Conservation (phyloP, 2,329 filamentous ascomycete genomes). For the Cladosporium velox region DNA sequence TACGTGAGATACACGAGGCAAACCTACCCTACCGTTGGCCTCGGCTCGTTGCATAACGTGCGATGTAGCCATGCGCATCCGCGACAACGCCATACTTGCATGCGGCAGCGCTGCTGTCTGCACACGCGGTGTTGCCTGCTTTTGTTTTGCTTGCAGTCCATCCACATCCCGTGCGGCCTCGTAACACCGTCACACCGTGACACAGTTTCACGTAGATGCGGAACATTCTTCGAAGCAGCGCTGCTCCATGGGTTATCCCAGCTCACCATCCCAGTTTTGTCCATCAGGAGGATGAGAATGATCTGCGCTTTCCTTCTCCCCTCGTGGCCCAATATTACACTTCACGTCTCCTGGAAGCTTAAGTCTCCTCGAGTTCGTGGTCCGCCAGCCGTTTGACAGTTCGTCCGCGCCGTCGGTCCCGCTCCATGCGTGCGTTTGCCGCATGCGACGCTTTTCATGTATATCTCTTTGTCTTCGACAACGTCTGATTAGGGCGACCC, state of each 20-base stretch:
- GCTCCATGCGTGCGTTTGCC: conserved; percentile 3
- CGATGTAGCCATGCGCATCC: conserved; percentile 5
- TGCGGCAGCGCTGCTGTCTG: conserved; percentile 3
- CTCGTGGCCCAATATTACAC: not conserved
- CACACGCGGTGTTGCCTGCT: not conserved
- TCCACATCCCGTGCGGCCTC: not conserved
- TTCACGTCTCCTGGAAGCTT: conserved; percentile 4
- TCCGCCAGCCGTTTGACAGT: not conserved
- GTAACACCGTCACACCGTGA: conserved; percentile 14
- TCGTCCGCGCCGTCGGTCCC: conserved; percentile 10
- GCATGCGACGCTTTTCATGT: not conserved
- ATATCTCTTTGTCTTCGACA: not conserved
- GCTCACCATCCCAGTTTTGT: not conserved
- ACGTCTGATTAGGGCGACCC: not conserved
- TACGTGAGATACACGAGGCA: not conserved
- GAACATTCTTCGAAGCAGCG: conserved; percentile 17
- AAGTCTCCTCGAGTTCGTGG: not conserved
- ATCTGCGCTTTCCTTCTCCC: conserved; percentile 5
- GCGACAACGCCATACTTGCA: conserved; percentile 19
- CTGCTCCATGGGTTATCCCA: conserved; percentile 15
- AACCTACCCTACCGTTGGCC: not conserved
- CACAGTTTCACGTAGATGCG: conserved; percentile 19
- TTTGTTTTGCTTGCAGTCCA: not conserved
- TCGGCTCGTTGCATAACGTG: conserved; percentile 13
- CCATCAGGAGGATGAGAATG: conserved; percentile 12